Percentiles rank a stretch among this genome's conserved stretches.
These are phyloP conservation scores for Ceratorhiza oryzae-sativae DNA, from an alignment of 1,284 basidiomycete species.

Conservation along the genomic window DNA sequence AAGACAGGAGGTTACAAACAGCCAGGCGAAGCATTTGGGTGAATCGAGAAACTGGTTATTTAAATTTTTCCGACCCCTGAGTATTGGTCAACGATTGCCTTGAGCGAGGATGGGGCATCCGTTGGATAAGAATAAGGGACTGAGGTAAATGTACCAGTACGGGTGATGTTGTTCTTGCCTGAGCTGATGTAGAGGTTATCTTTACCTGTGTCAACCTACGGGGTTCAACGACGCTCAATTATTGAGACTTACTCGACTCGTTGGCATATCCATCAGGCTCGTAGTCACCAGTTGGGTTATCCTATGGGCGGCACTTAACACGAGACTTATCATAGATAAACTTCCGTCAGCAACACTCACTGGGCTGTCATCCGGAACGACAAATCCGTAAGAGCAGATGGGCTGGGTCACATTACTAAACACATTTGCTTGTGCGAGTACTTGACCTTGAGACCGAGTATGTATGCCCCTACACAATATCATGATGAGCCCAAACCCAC, in stretches of 20 bases:
- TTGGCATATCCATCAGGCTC: constrained; percentile 35
- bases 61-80: constrained; percentile 32
- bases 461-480: constrained; percentile 15
- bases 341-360: background rate
- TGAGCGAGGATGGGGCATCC: constrained; percentile 13
- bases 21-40: background rate
- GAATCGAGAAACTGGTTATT: background rate
- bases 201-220: background rate
- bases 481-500: background rate
- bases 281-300: constrained; percentile 22
- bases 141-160: constrained; percentile 10
- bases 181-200: constrained; percentile 30
- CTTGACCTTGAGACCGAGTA: constrained; percentile 26
- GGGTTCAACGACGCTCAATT: too few species aligned
- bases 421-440: constrained; percentile 30
- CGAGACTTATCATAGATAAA: background rate
- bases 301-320: background rate
- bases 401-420: constrained; percentile 28
- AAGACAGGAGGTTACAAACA: too few species aligned
- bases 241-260: constrained; percentile 11
- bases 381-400: constrained; percentile 27
- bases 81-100: constrained; percentile 22
- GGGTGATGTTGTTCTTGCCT: constrained; percentile 30
- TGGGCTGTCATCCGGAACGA: constrained; percentile 33
- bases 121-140: constrained; percentile 21